Conservation (phyloP, 2,329 filamentous ascomycete genomes). For the Pseudogymnoascus sp. region DNA sequence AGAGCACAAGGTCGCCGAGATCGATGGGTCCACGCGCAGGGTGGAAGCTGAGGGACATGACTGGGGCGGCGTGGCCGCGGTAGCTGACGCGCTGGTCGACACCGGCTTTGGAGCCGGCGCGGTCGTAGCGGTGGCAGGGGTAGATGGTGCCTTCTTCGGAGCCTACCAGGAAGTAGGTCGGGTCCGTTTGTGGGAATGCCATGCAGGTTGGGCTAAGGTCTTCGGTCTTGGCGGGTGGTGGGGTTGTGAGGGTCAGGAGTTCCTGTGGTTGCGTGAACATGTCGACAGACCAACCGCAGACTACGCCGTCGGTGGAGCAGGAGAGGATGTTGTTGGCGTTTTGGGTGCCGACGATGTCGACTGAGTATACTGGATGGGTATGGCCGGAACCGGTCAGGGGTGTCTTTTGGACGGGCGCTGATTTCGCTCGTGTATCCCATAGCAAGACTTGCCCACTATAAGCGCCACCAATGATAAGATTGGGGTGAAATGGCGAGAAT, state of each 20-base stretch:
- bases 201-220: constrained; percentile 92
- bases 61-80: constrained; percentile 81
- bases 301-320: constrained; percentile 90
- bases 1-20: constrained; percentile 85
- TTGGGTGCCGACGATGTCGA: constrained; percentile 93
- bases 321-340: constrained; percentile 99
- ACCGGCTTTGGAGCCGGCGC: constrained; percentile 91
- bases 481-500: constrained; percentile 98
- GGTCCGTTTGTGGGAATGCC: constrained; percentile 88
- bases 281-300: constrained; percentile 95
- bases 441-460: constrained; percentile 95
- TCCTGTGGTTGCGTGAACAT: constrained; percentile 97
- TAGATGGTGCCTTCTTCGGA: constrained; percentile 96
- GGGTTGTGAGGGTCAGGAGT: constrained; percentile 78
- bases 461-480: constrained; percentile 88
- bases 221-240: constrained; percentile 81
- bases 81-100: constrained; percentile 86
- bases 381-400: constrained; percentile 91
- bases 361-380: constrained; percentile 90
- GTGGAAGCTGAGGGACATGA: constrained; percentile 95
- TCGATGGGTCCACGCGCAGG: constrained; percentile 87
- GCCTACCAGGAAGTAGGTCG: constrained; percentile 94
- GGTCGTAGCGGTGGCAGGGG: constrained; percentile 93
- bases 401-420: constrained; percentile 88
- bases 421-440: constrained; percentile 90